Evolutionary conservation across 2,329 filamentous ascomycete genomes (phyloP).

Genomic region (Arthrobotrys megalospora): DNA sequence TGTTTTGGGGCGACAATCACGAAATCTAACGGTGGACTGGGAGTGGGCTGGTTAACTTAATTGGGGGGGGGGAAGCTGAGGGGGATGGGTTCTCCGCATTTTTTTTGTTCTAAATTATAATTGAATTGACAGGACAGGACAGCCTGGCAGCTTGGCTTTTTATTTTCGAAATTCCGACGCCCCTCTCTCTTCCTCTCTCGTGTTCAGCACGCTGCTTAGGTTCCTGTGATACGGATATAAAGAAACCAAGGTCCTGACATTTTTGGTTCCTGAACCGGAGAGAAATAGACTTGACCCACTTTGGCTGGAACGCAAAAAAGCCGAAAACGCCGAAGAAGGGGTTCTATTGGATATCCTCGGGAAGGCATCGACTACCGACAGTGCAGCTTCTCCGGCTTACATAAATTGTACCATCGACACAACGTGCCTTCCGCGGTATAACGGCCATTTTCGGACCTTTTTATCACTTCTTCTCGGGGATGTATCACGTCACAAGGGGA

Average conservation of each 20-base stretch:
- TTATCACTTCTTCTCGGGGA: not conserved
- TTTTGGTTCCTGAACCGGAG: conserved; percentile 31
- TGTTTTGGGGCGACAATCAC: conserved; percentile 16
- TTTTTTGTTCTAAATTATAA: conserved; percentile 10
- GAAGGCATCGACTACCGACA: not conserved
- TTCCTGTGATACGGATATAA: conserved; percentile 18
- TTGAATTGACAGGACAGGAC: conserved; percentile 9
- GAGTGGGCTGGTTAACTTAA: conserved; percentile 9
- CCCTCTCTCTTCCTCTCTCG: not conserved
- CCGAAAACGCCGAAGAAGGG: conserved; percentile 25
- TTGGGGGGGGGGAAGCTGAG: not conserved
- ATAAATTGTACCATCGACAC: not conserved
- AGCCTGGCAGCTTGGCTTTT: conserved; percentile 8
- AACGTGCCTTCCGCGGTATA: conserved; percentile 10
- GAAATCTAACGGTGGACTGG: conserved; percentile 19
- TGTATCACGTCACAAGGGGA: conserved; percentile 32
- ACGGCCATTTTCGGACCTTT: conserved; percentile 9
- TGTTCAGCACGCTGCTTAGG: conserved; percentile 13
- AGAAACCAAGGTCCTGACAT: not conserved
- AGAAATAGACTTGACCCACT: conserved; percentile 20
- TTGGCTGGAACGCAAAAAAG: conserved; percentile 6
- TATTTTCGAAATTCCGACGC: conserved; percentile 18
- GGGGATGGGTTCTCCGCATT: conserved; percentile 19
- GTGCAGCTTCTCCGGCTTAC: conserved; percentile 1
- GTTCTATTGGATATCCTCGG: conserved; percentile 21